phyloP scores from a whole-genome alignment of 768 basidiomycete species.

The Suillus paluster region DNA sequence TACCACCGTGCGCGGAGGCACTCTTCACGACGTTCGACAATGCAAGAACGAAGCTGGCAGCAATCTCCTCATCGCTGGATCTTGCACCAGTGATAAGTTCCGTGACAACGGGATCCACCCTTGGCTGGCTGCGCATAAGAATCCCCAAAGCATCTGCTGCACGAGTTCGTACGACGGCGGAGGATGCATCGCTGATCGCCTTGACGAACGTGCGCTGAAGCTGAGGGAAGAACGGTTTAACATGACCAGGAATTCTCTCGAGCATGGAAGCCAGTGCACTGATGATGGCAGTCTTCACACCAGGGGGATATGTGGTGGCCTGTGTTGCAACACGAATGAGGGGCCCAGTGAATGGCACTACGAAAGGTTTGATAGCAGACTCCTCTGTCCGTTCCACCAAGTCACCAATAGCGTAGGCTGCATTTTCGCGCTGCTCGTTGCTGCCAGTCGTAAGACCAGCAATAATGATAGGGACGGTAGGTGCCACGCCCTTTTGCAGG shows the following conservation, averaged over 20 bases:
- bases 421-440: slow-evolving; percentile 94
- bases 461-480: slow-evolving; percentile 85
- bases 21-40: slow-evolving; percentile 75
- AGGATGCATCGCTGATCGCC: slow-evolving; percentile 80
- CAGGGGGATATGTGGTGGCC: slow-evolving; percentile 86
- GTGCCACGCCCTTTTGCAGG: slow-evolving; percentile 79
- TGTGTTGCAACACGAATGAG: slow-evolving; percentile 95
- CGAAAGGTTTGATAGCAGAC: slow-evolving; percentile 89
- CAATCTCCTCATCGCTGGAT: slow-evolving; percentile 69
- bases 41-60: slow-evolving; percentile 75
- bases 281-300: slow-evolving; percentile 91
- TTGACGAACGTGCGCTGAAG: slow-evolving; percentile 96
- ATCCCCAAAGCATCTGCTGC: slow-evolving; percentile 87
- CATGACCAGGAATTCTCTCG: slow-evolving; percentile 82
- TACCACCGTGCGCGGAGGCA: slow-evolving; percentile 61
- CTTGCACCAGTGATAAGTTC: slow-evolving; percentile 73
- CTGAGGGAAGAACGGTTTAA: slow-evolving; percentile 99
- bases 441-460: slow-evolving; percentile 93
- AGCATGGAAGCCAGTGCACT: slow-evolving; percentile 86
- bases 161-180: slow-evolving; percentile 75
- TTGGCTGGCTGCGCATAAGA: slow-evolving; percentile 88
- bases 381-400: slow-evolving; percentile 89
- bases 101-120: slow-evolving; percentile 93
- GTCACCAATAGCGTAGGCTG: slow-evolving; percentile 95
- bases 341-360: slow-evolving; percentile 93